Conservation (phyloP, 176 grass and related monocot genomes). For the Zoysia pacifica region DNA sequence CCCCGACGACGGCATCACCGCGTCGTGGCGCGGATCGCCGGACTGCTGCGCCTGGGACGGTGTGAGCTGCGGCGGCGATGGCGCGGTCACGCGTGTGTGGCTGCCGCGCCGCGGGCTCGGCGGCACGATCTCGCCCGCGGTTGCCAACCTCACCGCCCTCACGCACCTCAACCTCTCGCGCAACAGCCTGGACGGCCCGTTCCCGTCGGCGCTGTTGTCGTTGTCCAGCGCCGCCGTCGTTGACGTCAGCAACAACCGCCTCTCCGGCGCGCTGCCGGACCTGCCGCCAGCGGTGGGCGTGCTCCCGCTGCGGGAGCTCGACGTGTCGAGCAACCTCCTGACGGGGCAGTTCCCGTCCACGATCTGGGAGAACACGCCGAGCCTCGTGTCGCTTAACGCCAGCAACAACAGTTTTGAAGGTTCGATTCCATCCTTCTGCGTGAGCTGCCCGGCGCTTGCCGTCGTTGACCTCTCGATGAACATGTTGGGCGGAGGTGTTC, state of each 20-base stretch:
- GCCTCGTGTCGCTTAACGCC: slow-evolving; percentile 45
- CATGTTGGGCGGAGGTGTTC: slow-evolving; percentile 17
- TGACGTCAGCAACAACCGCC: slow-evolving; percentile 55
- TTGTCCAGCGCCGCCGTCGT: slow-evolving; percentile 19
- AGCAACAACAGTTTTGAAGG: slow-evolving; percentile 54
- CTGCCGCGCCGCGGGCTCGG: slow-evolving; percentile 40
- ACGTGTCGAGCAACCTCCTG: slow-evolving; percentile 54
- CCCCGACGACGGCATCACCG: slow-evolving; percentile 5
- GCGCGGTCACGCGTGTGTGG: slow-evolving; percentile 30
- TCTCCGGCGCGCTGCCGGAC: slow-evolving; percentile 41
- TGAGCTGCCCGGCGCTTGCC: slow-evolving; percentile 1
- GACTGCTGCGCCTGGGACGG: slow-evolving; percentile 66
- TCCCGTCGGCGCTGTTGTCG: slow-evolving; percentile 36
- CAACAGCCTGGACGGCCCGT: slow-evolving; percentile 41
- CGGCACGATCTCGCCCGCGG: slow-evolving; percentile 46
- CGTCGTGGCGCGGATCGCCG: slow-evolving; percentile 32
- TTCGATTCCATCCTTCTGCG: slow-evolving; percentile 38
- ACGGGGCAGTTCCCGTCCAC: slow-evolving; percentile 38
- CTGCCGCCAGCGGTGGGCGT: neutral
- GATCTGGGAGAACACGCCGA: slow-evolving; percentile 23
- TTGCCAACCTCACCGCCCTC: slow-evolving; percentile 42
- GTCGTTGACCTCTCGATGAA: slow-evolving; percentile 50
- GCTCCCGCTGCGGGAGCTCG: slow-evolving; percentile 38
- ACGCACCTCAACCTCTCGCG: slow-evolving; percentile 53
- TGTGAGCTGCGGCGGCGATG: slow-evolving; percentile 25